Evolutionary conservation across 306 rosid species (phyloP).

Genomic region (Dicorynia guianensis): DNA sequence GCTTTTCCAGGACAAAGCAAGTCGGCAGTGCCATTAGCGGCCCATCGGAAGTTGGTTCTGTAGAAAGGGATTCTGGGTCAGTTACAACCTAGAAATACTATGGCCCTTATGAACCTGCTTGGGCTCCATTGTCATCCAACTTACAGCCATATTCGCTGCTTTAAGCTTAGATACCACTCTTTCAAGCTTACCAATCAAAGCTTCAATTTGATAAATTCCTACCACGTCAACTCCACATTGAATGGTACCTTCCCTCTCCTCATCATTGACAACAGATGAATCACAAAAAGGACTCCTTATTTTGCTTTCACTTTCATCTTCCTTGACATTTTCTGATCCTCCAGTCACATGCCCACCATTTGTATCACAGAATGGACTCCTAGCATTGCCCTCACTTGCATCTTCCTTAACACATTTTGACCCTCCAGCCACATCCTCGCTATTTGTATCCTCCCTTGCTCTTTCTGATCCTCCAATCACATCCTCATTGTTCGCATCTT

Average conservation of each 20-base stretch:
- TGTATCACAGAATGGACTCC: too few relatives aligned
- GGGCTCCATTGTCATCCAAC: neutral
- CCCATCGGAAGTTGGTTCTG: neutral
- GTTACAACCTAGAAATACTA: neutral
- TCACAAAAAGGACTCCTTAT: neutral
- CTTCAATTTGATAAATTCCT: conserved; percentile 28
- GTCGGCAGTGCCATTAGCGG: neutral
- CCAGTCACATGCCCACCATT: too few relatives aligned
- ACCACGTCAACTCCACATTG: neutral
- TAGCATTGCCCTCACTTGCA: too few relatives aligned
- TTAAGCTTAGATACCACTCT: conserved; percentile 27
- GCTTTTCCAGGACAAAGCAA: neutral
- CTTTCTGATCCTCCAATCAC: too few relatives aligned
- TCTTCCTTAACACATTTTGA: too few relatives aligned
- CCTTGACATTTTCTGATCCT: too few relatives aligned
- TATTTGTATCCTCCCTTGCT: too few relatives aligned
- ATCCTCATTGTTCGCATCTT: neutral
- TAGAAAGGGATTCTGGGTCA: neutral
- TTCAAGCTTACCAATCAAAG: conserved; percentile 40
- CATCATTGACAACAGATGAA: neutral
- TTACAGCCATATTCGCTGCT: conserved; percentile 16
- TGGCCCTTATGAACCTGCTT: neutral
- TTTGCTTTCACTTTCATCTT: neutral
- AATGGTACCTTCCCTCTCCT: neutral
- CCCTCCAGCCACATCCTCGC: too few relatives aligned